Base-by-base conservation (phyloP, 257 asterid genomes). In the Ajuga chamaepitys region DNA sequence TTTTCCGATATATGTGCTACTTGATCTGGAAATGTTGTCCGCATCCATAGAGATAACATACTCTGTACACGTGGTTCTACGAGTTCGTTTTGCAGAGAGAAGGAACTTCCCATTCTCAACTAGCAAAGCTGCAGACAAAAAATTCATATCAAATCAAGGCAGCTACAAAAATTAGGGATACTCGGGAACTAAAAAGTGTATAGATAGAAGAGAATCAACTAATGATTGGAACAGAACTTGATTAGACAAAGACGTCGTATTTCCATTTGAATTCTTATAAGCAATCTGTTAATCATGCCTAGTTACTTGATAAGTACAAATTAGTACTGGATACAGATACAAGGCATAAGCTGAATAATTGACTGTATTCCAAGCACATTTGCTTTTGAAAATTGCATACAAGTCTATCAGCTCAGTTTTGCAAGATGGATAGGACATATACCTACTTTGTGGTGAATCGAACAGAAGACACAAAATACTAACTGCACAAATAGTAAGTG, bases 51-150 rank as follows among this genome's bases (percentile, higher is more conserved):
- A 92, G 85, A 92, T 87, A 22, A 92, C 84, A 74, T 92, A 92
- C 80, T 92, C 98, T 1, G 97, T 92, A 83, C 90, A 89, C 16
- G 98, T 92, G 55, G 98, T 92, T 66, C 98, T 77, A 34, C 97
- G 94, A 10, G 96, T 89, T 77, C 98, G 78, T 80, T 89, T 92
- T 38, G 98, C 97, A 50, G 96, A 89, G 77, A 92, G 98, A 70
- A 92, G 97, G 75, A 92, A 92, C 81, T 92, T 92, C 46, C 98
- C 98, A 59, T 89, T 89, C 78, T 92, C 98, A 60, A 87, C 96
- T 28, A 89, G 75, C 88, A 89, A 71, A 74, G 96, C 97, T 89
- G 86, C 70, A 68, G 76, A 53, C 7, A 32, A 66, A 35, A 9
- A 26, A 68, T 41, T 58, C 42, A 50, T 13, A 20, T 3, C 13